Evolutionary conservation across 1,284 basidiomycete species (phyloP).

Genomic region (Lentinula novae-zelandiae): DNA sequence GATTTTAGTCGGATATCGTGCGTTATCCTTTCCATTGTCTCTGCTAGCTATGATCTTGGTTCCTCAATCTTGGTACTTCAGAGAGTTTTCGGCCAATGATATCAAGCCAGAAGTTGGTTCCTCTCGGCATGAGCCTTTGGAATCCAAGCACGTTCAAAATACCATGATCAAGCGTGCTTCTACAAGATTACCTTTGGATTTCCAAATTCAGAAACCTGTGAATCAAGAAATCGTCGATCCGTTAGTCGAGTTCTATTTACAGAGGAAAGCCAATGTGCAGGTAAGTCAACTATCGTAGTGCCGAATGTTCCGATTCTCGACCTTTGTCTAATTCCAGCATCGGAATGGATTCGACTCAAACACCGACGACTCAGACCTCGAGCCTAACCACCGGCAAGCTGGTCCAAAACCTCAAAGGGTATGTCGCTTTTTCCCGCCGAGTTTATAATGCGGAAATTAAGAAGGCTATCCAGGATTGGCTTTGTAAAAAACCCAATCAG

Average conservation of each 20-base stretch:
- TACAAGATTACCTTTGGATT: constrained; percentile 8
- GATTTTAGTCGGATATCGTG: constrained; percentile 39
- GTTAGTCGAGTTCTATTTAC: constrained; percentile 56
- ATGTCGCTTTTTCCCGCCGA: neutral
- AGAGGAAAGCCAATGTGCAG: constrained; percentile 42
- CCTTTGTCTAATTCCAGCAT: neutral
- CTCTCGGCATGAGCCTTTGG: neutral
- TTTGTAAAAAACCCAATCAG: constrained; percentile 42
- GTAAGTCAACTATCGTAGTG: constrained; percentile 19
- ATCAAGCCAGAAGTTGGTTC: neutral
- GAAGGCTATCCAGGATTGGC: constrained; percentile 41
- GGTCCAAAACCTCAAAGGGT: neutral
- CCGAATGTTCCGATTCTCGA: neutral
- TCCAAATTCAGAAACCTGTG: neutral
- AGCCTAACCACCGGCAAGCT: constrained; percentile 15
- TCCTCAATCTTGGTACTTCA: constrained; percentile 11
- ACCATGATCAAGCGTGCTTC: neutral
- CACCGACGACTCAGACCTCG: constrained; percentile 19
- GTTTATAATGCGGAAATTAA: neutral
- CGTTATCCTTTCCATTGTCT: constrained; percentile 14
- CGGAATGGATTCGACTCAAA: constrained; percentile 13
- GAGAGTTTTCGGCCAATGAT: constrained; percentile 24
- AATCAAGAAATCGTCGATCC: constrained; percentile 39
- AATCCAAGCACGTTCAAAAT: neutral
- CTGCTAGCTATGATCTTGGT: no score